These are phyloP conservation scores for Citrus maxima DNA, from an alignment of 345 rosid species.

Conservation along the genomic window DNA sequence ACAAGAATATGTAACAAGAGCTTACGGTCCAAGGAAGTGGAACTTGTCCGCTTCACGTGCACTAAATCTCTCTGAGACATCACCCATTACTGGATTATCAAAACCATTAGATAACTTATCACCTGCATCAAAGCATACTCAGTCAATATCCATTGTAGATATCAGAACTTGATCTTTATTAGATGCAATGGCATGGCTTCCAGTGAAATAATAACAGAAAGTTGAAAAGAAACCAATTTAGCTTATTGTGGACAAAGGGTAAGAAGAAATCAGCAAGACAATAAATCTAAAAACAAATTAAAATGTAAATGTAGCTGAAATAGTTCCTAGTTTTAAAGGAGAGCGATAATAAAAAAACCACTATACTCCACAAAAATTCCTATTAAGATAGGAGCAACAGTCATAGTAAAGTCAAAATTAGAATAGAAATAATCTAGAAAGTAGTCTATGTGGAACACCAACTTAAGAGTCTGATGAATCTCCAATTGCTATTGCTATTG, in stretches of 20 bases:
- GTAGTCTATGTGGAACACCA: not conserved
- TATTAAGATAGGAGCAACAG: not conserved
- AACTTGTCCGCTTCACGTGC: constrained; percentile 76
- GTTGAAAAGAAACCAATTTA: not conserved
- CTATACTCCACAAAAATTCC: not conserved
- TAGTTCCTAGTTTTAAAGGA: not conserved
- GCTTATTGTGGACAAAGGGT: not conserved
- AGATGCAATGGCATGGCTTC: not conserved
- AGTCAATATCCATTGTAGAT: constrained; percentile 12
- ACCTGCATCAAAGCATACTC: constrained; percentile 36
- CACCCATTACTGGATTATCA: constrained; percentile 40
- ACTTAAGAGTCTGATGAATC: not conserved
- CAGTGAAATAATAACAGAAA: not conserved
- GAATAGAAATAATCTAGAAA: not conserved
- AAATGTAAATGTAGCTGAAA: not conserved
- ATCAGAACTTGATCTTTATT: not conserved
- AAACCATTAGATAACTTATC: constrained; percentile 37
- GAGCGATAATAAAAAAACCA: not conserved
- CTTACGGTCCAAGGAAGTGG: constrained; percentile 76
- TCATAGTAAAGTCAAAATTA: not conserved
- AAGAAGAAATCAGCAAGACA: not conserved
- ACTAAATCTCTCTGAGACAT: constrained; percentile 61
- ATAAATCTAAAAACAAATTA: not conserved
- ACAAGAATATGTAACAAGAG: constrained; percentile 19
- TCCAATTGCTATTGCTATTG: not conserved